Base-by-base conservation (phyloP, 2,329 filamentous ascomycete species). In the Cercospora janseana region DNA sequence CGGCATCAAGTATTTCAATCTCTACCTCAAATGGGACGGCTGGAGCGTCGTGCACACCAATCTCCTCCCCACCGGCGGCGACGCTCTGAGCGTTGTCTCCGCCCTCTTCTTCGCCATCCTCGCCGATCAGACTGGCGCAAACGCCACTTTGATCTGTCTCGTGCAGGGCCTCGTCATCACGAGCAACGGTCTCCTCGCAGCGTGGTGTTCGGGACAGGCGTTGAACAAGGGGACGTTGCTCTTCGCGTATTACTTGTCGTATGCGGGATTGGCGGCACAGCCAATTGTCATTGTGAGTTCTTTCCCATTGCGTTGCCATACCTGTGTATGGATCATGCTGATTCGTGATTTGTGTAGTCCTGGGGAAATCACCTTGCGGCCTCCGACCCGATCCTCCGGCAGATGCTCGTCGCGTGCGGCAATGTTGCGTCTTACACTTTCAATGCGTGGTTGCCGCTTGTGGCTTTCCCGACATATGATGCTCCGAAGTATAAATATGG, bases 401-500 rank as follows among this genome's bases (percentile, higher is more conserved):
- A 55, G 26, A 35, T 55, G 20, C 50, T 58, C 27, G 52, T 58
- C 4, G 55, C 52, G 2, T 42, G 27, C 8, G 46, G 49, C 4
- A 55, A 58, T 16, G 49, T 55, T 1, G 32, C 52, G 3, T 46
- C 46, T 3, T 58, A 58, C 12, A 41, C 49, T 23, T 55, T 52
- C 13, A 50, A 50, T 12, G 49, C 50, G 6, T 55, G 52, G 49
- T 18, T 57, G 7, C 52, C 52, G 27, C 43, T 58, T 23, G 52
- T 40, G 0, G 24, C 49, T 8, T 58, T 55, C 9, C 52, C 52
- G 21, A 58, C 55, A 4, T 55, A 58, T 21, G 52, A 58, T 37
- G 55, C 55, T 12, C 52, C 55, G 2, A 45, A 49, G 8, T 53
- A 53, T 20, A 38, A 51, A 13, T 55, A 58, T 40, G 55, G 55